phyloP scores from a whole-genome alignment of 2,329 filamentous ascomycete genomes.

The Pestalotiopsis sp. region DNA sequence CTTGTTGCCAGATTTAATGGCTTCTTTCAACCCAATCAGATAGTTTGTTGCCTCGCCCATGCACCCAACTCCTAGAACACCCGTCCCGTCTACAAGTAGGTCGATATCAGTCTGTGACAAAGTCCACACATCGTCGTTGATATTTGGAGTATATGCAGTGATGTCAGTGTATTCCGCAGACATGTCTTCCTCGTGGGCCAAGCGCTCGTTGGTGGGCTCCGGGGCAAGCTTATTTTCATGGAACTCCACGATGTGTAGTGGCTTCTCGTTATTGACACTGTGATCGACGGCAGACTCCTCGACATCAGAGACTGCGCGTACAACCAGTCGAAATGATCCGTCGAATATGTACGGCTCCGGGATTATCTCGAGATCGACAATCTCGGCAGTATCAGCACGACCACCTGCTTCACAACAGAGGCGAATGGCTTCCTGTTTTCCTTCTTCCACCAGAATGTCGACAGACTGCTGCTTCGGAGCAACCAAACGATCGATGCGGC shows the following conservation, averaged over 20 bases:
- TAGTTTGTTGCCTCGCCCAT: slow-evolving; percentile 1
- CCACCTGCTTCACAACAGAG: background rate
- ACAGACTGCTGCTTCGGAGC: background rate
- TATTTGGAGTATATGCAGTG: background rate
- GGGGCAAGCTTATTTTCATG: background rate
- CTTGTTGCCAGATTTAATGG: background rate
- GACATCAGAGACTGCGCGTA: background rate
- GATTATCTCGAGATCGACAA: background rate
- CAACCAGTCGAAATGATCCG: background rate
- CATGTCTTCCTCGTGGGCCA: background rate
- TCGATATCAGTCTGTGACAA: background rate
- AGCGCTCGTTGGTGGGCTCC: background rate
- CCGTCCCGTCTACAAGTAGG: background rate
- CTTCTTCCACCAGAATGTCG: background rate
- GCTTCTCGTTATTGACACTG: too few species aligned
- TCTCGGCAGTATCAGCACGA: background rate
- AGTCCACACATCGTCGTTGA: background rate
- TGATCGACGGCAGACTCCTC: background rate
- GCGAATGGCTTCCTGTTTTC: background rate
- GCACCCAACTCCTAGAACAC: slow-evolving; percentile 1
- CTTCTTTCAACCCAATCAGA: background rate
- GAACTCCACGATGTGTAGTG: background rate
- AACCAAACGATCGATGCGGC: background rate
- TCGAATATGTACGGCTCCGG: background rate
- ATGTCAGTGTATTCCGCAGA: background rate